These are phyloP conservation scores for Corymbia calophylla DNA, from an alignment of 441 rosid species.

Conservation along the genomic window DNA sequence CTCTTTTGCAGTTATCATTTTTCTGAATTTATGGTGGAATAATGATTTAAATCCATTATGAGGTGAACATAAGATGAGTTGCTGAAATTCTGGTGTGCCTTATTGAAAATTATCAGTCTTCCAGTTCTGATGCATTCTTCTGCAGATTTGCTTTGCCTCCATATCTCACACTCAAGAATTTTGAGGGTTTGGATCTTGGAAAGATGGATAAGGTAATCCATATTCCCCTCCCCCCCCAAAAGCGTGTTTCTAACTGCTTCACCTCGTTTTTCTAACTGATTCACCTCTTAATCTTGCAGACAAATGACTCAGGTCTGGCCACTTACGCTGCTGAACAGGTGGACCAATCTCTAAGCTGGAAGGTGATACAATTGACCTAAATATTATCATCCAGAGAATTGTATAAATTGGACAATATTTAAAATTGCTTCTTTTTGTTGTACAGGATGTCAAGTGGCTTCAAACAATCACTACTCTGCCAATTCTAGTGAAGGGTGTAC, in stretches of 20 bases:
- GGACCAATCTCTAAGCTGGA: slow-evolving; percentile 84
- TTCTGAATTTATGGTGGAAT: not conserved
- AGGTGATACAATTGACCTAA: slow-evolving; percentile 26
- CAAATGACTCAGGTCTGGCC: slow-evolving; percentile 76
- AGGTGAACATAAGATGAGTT: not conserved
- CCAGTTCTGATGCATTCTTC: not conserved
- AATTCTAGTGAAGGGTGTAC: slow-evolving; percentile 84
- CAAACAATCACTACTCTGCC: slow-evolving; percentile 87
- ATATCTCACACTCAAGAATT: slow-evolving; percentile 72
- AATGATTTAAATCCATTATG: not conserved
- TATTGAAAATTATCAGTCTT: not conserved
- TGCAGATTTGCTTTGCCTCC: slow-evolving; percentile 73
- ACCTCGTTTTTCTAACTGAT: not conserved
- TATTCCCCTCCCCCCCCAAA: not conserved
- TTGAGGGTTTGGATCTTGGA: slow-evolving; percentile 79
- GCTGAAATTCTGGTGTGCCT: not conserved
- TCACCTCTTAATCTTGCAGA: slow-evolving; percentile 27
- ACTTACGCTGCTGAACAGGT: slow-evolving; percentile 81
- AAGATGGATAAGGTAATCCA: slow-evolving; percentile 46
- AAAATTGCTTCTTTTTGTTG: not conserved
- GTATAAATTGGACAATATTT: not conserved
- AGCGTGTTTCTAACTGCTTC: not conserved
- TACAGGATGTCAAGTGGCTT: slow-evolving; percentile 84
- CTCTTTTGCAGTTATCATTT: not conserved
- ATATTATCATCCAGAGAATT: not conserved